phyloP scores from a whole-genome alignment of 495 filamentous ascomycete genomes.

The Glarea lozoyensis region DNA sequence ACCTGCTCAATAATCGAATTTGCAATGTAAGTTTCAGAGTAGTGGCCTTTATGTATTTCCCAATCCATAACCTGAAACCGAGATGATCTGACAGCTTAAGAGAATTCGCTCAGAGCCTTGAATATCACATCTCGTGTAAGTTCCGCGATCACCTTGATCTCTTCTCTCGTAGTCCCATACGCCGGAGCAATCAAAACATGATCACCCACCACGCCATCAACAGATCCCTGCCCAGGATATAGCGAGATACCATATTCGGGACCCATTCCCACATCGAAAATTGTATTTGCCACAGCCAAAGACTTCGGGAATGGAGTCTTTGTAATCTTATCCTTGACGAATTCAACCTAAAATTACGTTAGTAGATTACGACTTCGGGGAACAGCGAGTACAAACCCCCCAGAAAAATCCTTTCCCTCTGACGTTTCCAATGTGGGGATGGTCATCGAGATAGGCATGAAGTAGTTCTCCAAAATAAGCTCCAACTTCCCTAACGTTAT shows the following conservation, averaged over 20 bases:
- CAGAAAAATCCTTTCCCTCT: slow-evolving; percentile 53
- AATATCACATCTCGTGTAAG: too few species aligned
- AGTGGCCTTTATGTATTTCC: too few species aligned
- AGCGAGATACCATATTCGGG: slow-evolving; percentile 30
- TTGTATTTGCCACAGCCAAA: slow-evolving; percentile 37
- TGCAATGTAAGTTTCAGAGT: too few species aligned
- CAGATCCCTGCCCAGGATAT: slow-evolving; percentile 59
- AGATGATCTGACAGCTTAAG: too few species aligned
- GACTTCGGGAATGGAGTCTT: slow-evolving; percentile 32
- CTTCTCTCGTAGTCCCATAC: too few species aligned
- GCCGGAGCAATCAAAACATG: slow-evolving; percentile 69
- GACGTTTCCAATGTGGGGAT: slow-evolving; percentile 51
- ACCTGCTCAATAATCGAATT: too few species aligned
- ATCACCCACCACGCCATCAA: slow-evolving; percentile 59
- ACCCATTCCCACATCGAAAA: background rate
- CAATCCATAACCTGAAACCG: too few species aligned
- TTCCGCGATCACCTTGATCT: too few species aligned
- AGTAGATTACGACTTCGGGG: too few species aligned
- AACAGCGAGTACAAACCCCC: too few species aligned
- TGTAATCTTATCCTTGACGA: slow-evolving; percentile 36
- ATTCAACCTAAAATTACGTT: too few species aligned
- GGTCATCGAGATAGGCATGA: slow-evolving; percentile 22
- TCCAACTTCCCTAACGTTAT: slow-evolving; percentile 32
- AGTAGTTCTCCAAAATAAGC: background rate
- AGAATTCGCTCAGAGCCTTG: too few species aligned